A percentile compares a stretch with the other conserved stretches of the same genome.
Conservation (phyloP, 805 yeast species). For the Yamadazyma sp. region DNA sequence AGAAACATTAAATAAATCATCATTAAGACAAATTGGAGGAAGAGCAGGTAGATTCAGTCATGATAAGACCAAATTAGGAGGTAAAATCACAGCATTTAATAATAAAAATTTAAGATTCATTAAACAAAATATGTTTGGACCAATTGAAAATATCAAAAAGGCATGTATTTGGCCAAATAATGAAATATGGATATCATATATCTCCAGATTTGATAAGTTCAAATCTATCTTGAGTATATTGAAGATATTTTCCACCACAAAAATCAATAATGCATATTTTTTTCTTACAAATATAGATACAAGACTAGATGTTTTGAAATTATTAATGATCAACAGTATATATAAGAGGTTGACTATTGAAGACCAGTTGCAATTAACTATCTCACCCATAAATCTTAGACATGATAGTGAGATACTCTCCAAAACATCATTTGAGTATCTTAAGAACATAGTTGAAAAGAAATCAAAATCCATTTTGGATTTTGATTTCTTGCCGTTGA, state of each 20-base stretch:
- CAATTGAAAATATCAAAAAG: slow-evolving; percentile 48
- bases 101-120: slow-evolving; percentile 44
- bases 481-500: slow-evolving; percentile 31
- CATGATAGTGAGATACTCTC: slow-evolving; percentile 33
- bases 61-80: slow-evolving; percentile 35
- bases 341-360: slow-evolving; percentile 37
- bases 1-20: slow-evolving; percentile 53
- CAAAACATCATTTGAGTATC: slow-evolving; percentile 42
- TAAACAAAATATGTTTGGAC: slow-evolving; percentile 44
- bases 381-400: slow-evolving; percentile 54
- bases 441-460: slow-evolving; percentile 54
- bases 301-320: slow-evolving; percentile 13
- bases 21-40: slow-evolving; percentile 90
- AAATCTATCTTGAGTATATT: slow-evolving; percentile 7
- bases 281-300: slow-evolving; percentile 9
- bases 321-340: slow-evolving; percentile 38
- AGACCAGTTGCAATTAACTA: slow-evolving; percentile 56
- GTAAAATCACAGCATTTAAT: slow-evolving; percentile 53
- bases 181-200: slow-evolving; percentile 61
- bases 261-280: slow-evolving; percentile 8
- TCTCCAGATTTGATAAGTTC: slow-evolving; percentile 53
- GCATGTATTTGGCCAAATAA: slow-evolving; percentile 85
- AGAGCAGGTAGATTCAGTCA: slow-evolving; percentile 80
- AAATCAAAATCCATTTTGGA: slow-evolving; percentile 56
- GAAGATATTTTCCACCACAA: slow-evolving; percentile 3